Base-by-base conservation (phyloP, 2,329 filamentous ascomycete genomes). In the Diaporthe capsici region DNA sequence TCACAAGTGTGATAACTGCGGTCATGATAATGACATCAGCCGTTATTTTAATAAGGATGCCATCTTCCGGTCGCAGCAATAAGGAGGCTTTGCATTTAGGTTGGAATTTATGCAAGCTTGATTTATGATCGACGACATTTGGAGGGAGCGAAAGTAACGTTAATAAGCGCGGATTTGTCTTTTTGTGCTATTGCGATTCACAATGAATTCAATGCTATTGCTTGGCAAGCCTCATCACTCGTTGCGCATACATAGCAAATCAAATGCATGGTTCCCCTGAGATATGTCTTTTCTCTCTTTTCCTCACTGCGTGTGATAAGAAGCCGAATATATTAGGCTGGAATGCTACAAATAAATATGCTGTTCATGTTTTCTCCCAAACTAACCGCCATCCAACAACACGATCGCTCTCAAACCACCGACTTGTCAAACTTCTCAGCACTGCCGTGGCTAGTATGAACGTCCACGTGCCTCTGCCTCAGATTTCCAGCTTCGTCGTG, bases 41-140 rank as follows among this genome's bases (percentile, higher is more conserved):
- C 44, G 72, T 8, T 80, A 80, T 60, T 79, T 80, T 53, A 72
- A 67, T 17, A 79, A 78, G 75, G 78, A 78, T 28, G 78, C 76
- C 44, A 47, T 34, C 9, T 47, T 51, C 31, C 44, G 57, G 8
- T 49, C 39, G 15, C 49, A 60, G 55, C 15, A 63, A 5, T 72
- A 34, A 53, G 47, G 20, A 10, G 4, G 2, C 13, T n/a, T n/a
- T n/a, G 15, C 34, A 1, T 5, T 13, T 34, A 6, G 13, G 15
- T 6, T 13, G 9, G 28, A 25, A n/a, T 15, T 15, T 8, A n/a
- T 13, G 8, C 49, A 25, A 51, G 8, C 10, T 22, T 10, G 5
- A 55, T 55, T 28, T 15, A 7, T 25, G 42, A 17, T 22, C 9
- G 37, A 39, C 0, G 10, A 39, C 37, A 47, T 20, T 22, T 22